These are phyloP conservation scores for Cicer cuneatum DNA, from an alignment of 306 rosid species.

Conservation along the genomic window DNA sequence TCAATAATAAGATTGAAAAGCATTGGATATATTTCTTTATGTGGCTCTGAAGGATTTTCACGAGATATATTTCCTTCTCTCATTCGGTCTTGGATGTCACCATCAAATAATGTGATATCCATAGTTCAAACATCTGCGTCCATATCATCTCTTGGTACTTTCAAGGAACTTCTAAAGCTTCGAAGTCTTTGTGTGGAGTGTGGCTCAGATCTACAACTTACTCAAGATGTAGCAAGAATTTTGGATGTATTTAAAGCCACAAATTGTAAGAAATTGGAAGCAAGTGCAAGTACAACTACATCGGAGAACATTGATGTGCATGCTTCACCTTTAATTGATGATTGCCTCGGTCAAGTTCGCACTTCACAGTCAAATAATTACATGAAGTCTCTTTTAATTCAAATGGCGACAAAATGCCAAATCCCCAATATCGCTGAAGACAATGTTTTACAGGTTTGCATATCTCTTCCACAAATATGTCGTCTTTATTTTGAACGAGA, in stretches of 20 bases:
- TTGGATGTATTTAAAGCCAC: neutral
- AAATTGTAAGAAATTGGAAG: neutral
- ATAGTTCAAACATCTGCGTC: neutral
- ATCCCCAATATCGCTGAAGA: neutral
- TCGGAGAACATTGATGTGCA: neutral
- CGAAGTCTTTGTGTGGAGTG: neutral
- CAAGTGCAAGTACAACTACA: neutral
- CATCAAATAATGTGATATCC: neutral
- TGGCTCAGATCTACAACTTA: neutral
- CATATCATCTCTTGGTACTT: neutral
- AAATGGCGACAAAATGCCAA: neutral
- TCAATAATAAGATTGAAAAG: neutral
- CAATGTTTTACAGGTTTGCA: neutral
- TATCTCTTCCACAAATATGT: neutral
- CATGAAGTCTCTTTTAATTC: neutral
- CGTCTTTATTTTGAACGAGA: neutral
- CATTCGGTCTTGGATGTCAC: conserved; percentile 6
- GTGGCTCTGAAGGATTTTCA: conserved; percentile 9
- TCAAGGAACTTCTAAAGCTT: conserved; percentile 15
- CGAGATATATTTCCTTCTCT: neutral
- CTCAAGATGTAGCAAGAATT: neutral
- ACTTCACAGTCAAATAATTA: neutral
- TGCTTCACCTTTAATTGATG: neutral
- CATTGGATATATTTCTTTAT: neutral
- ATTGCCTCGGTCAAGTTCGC: neutral